Evolutionary conservation across 2,329 filamentous ascomycete genomes (phyloP).

Genomic region (Beauveria brongniartii): DNA sequence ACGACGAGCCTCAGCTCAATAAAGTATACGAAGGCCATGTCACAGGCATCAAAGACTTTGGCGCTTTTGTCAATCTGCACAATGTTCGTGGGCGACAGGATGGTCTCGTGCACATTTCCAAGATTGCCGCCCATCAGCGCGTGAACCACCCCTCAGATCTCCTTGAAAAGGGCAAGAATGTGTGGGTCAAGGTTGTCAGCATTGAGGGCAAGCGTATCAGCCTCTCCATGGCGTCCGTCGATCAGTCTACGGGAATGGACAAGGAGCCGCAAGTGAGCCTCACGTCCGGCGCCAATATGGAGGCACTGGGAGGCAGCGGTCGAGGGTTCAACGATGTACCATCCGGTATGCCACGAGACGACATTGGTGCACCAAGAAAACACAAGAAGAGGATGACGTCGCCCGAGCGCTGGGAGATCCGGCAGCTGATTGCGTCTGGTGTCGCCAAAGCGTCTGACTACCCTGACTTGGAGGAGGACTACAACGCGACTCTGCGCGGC

Average conservation of each 20-base stretch:
- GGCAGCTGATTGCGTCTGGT: constrained; percentile 91
- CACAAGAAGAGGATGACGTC: constrained; percentile 92
- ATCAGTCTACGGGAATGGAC: constrained; percentile 81
- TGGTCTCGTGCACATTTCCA: constrained; percentile 88
- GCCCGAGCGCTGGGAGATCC: constrained; percentile 94
- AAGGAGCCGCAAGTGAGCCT: constrained; percentile 69
- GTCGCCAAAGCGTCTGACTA: constrained; percentile 90
- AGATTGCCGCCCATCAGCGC: constrained; percentile 73
- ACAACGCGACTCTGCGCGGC: constrained; percentile 77
- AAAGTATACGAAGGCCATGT: constrained; percentile 89
- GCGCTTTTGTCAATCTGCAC: constrained; percentile 86
- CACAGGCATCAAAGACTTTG: constrained; percentile 91
- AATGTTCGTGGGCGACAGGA: constrained; percentile 84
- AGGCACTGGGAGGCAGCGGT: constrained; percentile 61
- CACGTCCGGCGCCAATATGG: constrained; percentile 84
- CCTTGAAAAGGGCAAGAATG: constrained; percentile 67
- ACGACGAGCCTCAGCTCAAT: constrained; percentile 70
- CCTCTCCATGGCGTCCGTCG: constrained; percentile 94
- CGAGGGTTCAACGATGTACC: constrained; percentile 46
- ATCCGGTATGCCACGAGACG: constrained; percentile 29
- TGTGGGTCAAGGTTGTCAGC: constrained; percentile 89
- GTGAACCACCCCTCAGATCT: constrained; percentile 91
- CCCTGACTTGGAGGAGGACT: constrained; percentile 89
- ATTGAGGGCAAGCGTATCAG: constrained; percentile 76
- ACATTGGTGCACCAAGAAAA: constrained; percentile 36